These are phyloP conservation scores for Coprinopsis strossmayeri DNA, from an alignment of 768 basidiomycete species.

Conservation along the genomic window DNA sequence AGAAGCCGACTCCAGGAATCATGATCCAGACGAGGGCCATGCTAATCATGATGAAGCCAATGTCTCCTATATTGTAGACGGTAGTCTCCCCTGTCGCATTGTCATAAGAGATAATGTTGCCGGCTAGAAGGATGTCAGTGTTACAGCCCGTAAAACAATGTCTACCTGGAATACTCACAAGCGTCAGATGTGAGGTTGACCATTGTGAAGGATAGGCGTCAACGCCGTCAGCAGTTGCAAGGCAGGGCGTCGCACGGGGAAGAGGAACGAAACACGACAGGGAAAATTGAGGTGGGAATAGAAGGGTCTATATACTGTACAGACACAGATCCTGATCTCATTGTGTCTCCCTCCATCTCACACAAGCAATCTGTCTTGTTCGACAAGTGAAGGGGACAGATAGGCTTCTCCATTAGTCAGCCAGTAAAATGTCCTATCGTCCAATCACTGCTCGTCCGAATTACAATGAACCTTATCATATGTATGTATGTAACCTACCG, in stretches of 20 bases:
- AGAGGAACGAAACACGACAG: not conserved
- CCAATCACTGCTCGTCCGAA: conserved; percentile 7
- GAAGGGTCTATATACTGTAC: not conserved
- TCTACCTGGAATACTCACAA: no score
- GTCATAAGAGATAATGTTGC: conserved; percentile 5
- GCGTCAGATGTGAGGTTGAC: conserved; percentile 25
- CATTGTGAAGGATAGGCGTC: conserved; percentile 18
- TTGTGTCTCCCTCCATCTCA: no score
- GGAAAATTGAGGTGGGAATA: not conserved
- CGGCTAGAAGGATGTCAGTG: conserved; percentile 4
- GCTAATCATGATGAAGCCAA: conserved; percentile 54
- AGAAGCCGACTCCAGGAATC: conserved; percentile 82
- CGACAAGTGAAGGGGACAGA: not conserved
- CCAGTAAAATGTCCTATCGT: conserved; percentile 9
- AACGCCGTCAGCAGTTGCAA: conserved; percentile 2
- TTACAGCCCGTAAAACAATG: no score
- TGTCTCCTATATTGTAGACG: conserved; percentile 42
- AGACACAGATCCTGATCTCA: no score
- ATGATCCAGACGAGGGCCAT: conserved; percentile 86
- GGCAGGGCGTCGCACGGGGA: not conserved
- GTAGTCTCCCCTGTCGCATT: conserved; percentile 1
- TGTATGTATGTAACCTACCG: no score
- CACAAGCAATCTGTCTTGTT: not conserved
- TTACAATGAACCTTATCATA: no score
- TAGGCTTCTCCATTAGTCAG: conserved; percentile 6